phyloP scores from a whole-genome alignment of 768 basidiomycete genomes.

The Lentinula raphanica region DNA sequence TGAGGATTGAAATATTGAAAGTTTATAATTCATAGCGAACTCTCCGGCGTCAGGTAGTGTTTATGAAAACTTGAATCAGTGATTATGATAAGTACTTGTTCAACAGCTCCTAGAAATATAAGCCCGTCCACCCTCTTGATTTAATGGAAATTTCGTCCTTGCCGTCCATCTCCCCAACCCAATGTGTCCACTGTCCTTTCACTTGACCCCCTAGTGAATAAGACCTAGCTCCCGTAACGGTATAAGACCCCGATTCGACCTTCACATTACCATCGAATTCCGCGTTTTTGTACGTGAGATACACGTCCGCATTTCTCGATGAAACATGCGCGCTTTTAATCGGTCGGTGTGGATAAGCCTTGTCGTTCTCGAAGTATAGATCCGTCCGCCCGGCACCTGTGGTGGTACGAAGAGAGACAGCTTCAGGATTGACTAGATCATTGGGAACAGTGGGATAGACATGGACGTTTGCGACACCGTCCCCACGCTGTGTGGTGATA shows the following conservation, averaged over 20 bases:
- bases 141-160: slow-evolving; percentile 32
- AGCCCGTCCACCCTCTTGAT: slow-evolving; percentile 43
- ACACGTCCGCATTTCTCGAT: slow-evolving; percentile 46
- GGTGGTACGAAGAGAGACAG: slow-evolving; percentile 37
- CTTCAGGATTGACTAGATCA: slow-evolving; percentile 25
- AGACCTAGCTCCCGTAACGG: slow-evolving; percentile 23
- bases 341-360: slow-evolving; percentile 36
- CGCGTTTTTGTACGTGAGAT: slow-evolving; percentile 49
- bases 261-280: slow-evolving; percentile 45
- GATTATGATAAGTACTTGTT: too few species aligned
- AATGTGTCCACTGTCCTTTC: slow-evolving; percentile 35
- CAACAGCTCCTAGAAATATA: slow-evolving; percentile 37
- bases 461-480: slow-evolving; percentile 44
- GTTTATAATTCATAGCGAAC: too few species aligned
- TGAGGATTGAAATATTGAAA: too few species aligned
- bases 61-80: too few species aligned
- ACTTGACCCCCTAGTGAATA: slow-evolving; percentile 1
- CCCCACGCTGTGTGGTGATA: slow-evolving; percentile 45
- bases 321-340: slow-evolving; percentile 45
- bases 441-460: slow-evolving; percentile 35
- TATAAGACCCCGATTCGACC: slow-evolving; percentile 37
- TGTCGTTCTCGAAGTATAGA: slow-evolving; percentile 38
- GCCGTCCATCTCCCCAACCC: slow-evolving; percentile 33
- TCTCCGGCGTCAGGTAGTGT: too few species aligned
- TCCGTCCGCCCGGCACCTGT: slow-evolving; percentile 53